Evolutionary conservation across 805 yeast genomes (phyloP), one percentile per base, ranked within the genome.

Genomic region (Candida ipomoeae): DNA sequence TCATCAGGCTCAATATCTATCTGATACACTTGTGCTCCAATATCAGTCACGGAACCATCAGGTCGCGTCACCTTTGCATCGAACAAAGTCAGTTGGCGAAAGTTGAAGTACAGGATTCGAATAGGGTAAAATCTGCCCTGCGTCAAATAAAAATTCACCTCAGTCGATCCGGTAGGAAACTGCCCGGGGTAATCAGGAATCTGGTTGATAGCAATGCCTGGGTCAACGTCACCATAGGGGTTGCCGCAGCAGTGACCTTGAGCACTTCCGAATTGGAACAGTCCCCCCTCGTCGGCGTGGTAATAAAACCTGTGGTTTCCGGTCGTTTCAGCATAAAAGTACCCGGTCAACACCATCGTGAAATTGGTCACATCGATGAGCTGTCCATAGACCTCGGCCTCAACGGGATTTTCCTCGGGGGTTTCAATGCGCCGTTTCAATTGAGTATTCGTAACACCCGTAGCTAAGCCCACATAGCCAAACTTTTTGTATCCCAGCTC

Each of bases 141-240:
- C 2, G 4, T n/a, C 44, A 48, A 44, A 5, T 1, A 0, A 14
- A 36, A 36, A 15, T 6, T n/a, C 13, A 7, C 32, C 2, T 0
- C 7, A 3, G 23, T 52, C 14, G 51, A 31, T 20, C 13, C 44
- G 3, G 44, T 45, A n/a, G 34, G 34, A 1, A 55, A 55, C 2
- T 37, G 48, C 2, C 54, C 55, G 3, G 55, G 54, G 6, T 29
- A 23, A 0, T 51, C 52, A 1, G 55, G 52, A 23, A 55, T 41
- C 3, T 46, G 51, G 41, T 46, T 23, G 46, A 50, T 50, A 6
- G 40, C 40, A 41, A 53, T 11, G 40, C 47, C 2, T 50, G 48
- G 14, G 52, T 42, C 5, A 52, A 54, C 55, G 40, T 49, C 44
- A 3, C 51, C 51, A 10, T 49, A 41, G 7, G 59, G 54, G 37